Evolutionary conservation across 2,329 filamentous ascomycete genomes (phyloP), one percentile per base, ranked within the genome.

Genomic region (Chrysoporthe cubensis): DNA sequence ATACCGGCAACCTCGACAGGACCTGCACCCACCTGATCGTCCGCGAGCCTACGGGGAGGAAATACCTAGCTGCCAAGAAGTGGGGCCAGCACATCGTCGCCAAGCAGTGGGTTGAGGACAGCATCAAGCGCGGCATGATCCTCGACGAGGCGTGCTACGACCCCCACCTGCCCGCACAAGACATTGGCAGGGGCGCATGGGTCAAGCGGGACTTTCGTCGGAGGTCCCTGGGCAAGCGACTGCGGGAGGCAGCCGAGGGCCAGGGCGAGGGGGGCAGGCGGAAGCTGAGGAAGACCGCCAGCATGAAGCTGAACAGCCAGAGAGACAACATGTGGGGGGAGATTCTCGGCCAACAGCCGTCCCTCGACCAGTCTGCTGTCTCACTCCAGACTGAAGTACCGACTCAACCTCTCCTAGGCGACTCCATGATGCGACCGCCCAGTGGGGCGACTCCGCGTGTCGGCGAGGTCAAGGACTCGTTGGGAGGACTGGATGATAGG

Each of bases 311-410:
- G 43, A 90, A 86, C 67, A 91, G 85, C 62, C 94, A 97, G 74
- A 91, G 90, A 72, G 89, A 94, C 73, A 89, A 88, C 40, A 85
- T 98, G n/a, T 98, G 95, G 95, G 91, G 91, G 5, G 93, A 96
- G 73, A 96, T 99, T 68, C 86, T 96, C 34, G 88, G 88, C 66
- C 76, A 80, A 66, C 73, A 77, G 46, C 76, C 78, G 5, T 72
- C 76, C 0, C 66, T 72, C 26, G 76, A 80, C 58, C 72, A 76
- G 59, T 73, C 74, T 44, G 63, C 42, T 13, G 71, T 69, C 21
- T 64, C 65, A 9, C 37, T 66, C 69, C 64, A 48, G 8, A 21
- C 48, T 18, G 67, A 69, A 42, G 69, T 69, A n/a, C 62, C 67
- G 7, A 69, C 67, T 2, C 69, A 69, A 40, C 58, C 62, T 37